Evolutionary conservation across 805 yeast species (phyloP).

Genomic region (Ogataea salicorniae): DNA sequence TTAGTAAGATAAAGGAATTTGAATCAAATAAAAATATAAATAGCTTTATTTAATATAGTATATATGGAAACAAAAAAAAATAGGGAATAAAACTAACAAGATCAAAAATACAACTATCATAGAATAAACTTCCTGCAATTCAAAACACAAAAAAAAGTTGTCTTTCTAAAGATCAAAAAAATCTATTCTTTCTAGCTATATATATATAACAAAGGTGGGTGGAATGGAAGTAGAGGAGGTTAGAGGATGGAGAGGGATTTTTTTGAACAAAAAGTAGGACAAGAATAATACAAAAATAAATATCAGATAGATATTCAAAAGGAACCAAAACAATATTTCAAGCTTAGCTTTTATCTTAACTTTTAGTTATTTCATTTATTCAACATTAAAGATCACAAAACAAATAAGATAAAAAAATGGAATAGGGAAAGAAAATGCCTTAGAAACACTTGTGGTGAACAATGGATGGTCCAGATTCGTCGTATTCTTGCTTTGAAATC

Average conservation of each 20-base stretch:
- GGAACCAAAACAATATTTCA: conserved; percentile 7
- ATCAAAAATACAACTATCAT: neutral
- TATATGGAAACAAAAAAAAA: neutral
- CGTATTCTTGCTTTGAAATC: conserved; percentile 99
- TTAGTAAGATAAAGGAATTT: too few species aligned
- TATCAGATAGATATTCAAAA: conserved; percentile 3
- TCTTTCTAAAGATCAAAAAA: too few species aligned
- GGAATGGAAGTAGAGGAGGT: neutral
- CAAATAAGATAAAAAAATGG: neutral
- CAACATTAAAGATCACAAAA: neutral
- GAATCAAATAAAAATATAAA: too few species aligned
- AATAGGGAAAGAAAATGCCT: conserved; percentile 21
- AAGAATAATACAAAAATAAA: conserved; percentile 8
- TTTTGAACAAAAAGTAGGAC: conserved; percentile 1
- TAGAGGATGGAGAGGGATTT: too few species aligned
- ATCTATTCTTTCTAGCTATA: neutral
- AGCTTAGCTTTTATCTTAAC: neutral
- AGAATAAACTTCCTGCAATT: too few species aligned
- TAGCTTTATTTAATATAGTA: too few species aligned
- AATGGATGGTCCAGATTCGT: conserved; percentile 99
- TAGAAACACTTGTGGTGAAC: conserved; percentile 95
- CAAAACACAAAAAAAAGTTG: too few species aligned
- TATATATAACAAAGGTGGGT: neutral
- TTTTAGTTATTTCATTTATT: neutral
- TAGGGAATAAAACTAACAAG: neutral